These are phyloP conservation scores for Beta lomatogona DNA, from an alignment of 179 eudicot genomes.

Conservation along the genomic window DNA sequence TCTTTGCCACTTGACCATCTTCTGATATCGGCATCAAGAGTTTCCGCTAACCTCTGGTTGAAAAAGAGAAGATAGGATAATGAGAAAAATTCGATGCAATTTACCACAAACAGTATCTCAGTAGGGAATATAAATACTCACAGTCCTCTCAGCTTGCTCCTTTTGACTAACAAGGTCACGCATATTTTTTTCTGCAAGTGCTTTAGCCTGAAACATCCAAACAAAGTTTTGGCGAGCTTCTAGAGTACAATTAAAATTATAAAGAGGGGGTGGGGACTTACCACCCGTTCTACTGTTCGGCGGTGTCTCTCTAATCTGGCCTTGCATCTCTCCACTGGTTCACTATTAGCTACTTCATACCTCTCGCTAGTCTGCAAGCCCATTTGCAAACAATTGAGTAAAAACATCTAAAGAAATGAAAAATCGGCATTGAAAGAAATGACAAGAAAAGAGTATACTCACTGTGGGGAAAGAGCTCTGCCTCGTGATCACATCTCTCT, in stretches of 20 bases:
- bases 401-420: neutral
- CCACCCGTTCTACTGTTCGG: constrained; percentile 94
- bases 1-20: constrained; percentile 98
- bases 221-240: constrained; percentile 15
- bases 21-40: constrained; percentile 92
- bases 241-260: neutral
- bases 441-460: constrained; percentile 28
- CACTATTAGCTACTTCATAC: constrained; percentile 49
- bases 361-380: constrained; percentile 43
- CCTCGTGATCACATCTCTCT: constrained; percentile 39
- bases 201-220: constrained; percentile 73
- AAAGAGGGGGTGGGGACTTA: constrained; percentile 40
- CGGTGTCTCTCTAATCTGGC: constrained; percentile 90
- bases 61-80: constrained; percentile 15
- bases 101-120: neutral
- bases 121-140: constrained; percentile 31
- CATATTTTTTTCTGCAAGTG: constrained; percentile 91
- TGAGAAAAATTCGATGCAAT: constrained; percentile 1
- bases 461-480: constrained; percentile 50
- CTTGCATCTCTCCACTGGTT: constrained; percentile 77
- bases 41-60: constrained; percentile 78
- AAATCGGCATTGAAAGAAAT: neutral
- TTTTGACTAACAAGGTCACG: constrained; percentile 85
- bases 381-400: constrained; percentile 16
- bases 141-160: constrained; percentile 96